Conservation (phyloP, 2,329 filamentous ascomycete genomes). For the Zymoseptoria crescenta region DNA sequence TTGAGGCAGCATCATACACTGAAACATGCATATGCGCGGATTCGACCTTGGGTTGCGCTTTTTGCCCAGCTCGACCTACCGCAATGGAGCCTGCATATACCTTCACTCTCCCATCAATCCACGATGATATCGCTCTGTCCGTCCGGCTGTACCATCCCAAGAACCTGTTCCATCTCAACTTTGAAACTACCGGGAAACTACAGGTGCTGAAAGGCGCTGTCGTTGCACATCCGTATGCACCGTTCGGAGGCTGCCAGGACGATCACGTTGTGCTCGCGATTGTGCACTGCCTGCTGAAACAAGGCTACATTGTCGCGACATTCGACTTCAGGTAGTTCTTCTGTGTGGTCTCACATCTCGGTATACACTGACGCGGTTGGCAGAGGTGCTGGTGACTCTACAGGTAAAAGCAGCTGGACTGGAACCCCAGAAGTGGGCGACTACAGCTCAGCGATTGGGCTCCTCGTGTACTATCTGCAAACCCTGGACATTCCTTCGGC, state of each 20-base stretch:
- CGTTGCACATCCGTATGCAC: slow-evolving; percentile 84
- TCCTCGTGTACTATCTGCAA: slow-evolving; percentile 66
- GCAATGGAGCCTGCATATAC: slow-evolving; percentile 18
- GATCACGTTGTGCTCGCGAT: slow-evolving; percentile 68
- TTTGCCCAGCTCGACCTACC: neutral
- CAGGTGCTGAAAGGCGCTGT: slow-evolving; percentile 45
- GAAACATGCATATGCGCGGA: neutral
- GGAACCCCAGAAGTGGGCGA: slow-evolving; percentile 72
- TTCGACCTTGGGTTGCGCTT: neutral
- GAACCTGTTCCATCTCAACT: neutral
- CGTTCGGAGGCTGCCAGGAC: slow-evolving; percentile 77
- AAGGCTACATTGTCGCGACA: slow-evolving; percentile 69
- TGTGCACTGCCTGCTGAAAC: slow-evolving; percentile 54
- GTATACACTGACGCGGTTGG: slow-evolving; percentile 7
- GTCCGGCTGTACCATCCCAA: slow-evolving; percentile 69
- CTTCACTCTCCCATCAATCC: slow-evolving; percentile 75
- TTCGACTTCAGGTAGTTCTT: slow-evolving; percentile 77
- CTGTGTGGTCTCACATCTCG: neutral
- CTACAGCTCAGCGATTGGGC: slow-evolving; percentile 74
- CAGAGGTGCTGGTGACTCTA: slow-evolving; percentile 69
- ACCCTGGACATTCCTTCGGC: slow-evolving; percentile 34
- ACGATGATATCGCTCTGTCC: slow-evolving; percentile 67
- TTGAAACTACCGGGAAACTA: neutral
- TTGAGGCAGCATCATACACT: neutral
- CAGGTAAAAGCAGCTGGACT: slow-evolving; percentile 80